Base-by-base conservation (phyloP, 2,329 filamentous ascomycete species). In the Chrysoporthe deuterocubensis region DNA sequence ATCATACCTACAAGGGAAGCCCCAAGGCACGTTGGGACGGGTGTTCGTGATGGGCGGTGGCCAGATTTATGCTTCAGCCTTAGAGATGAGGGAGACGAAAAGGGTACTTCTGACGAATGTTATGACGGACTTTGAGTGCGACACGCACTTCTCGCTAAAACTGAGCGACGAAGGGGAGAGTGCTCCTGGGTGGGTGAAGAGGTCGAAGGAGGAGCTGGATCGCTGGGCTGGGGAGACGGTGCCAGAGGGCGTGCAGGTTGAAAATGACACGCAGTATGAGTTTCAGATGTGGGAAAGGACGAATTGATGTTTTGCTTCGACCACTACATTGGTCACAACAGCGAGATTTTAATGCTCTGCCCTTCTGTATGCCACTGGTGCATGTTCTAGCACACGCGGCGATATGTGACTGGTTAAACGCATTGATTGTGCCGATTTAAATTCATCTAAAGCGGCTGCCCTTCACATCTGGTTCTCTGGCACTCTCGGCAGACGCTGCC, bases 1-100 rank as follows among this genome's bases (percentile, higher is more conserved):
- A 54, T 74, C 75, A 60, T 82, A 82, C 65, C 79, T 85, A n/a
- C 71, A 74, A 48, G 74, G 73, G 40, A 75, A 84, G 60, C 76
- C 77, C 64, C 63, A 70, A 59, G 73, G 71, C 9, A 72, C 71
- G 54, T 73, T 89, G 44, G 86, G 84, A 9, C 86, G 87, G 73
- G 84, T 93, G 3, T 98, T 94, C 78, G 87, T 98, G 56, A 97
- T 99, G 74, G 96, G 96, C 34, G 96, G 96, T 4, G 92, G 89
- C 66, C 91, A 94, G 80, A 90, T 98, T 71, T 99, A 98, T 79
- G 83, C 82, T 50, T 86, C 89, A 32, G 90, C 93, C 16, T 81
- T 98, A 75, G 76, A 80, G 72, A 74, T 88, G 67, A 76, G 78
- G 54, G 84, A 88, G 76, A 83, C 89, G 54, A 84, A 81, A 73